Evolutionary conservation across 1,139 yeast genomes (phyloP), one percentile per base, ranked within the genome.

Genomic region (Taphrina pruni): DNA sequence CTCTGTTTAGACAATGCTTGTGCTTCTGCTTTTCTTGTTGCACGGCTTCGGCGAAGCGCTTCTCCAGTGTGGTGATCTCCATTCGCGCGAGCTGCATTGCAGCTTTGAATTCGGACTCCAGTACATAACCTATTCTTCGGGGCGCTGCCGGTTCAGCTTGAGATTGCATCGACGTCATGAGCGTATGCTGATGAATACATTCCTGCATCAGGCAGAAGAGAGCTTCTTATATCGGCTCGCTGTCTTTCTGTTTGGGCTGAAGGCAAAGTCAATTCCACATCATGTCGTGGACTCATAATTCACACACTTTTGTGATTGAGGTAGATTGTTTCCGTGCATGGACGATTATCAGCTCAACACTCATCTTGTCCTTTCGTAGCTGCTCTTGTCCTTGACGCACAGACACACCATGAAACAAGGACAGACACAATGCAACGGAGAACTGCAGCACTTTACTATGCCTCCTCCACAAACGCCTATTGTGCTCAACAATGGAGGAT

Each of bases 1-100:
- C 54, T 50, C 54, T 21, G 36, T 50, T 50, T 11, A 21, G n/a
- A 9, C 54, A 38, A 21, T 50, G 54, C n/a, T 11, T 21, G 36
- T 35, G 8, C 54, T 50, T 50, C n/a, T 50, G 36, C 36, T 35
- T 21, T 35, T 50, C 54, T 11, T 21, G 11, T 11, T 11, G 54
- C 54, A 50, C 11, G 32, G 32, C 36, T 8, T 8, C 36, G 17
- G 36, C n/a, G 36, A 21, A 50, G 36, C 21, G 8, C 11, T n/a
- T 17, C 36, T 50, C 36, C 32, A 50, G n/a, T 20, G 36, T n/a
- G 36, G 54, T 26, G 38, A 50, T 50, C 12, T 6, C 36, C 4
- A 4, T 11, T 7, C 54, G 54, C 20, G 54, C 11, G 36, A 50
- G n/a, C n/a, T 50, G 36, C 54, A 50, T 6, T 21, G 54, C 54